Conservation (phyloP, 352 stramenopile species). For the Phytopythium mirpurense region DNA sequence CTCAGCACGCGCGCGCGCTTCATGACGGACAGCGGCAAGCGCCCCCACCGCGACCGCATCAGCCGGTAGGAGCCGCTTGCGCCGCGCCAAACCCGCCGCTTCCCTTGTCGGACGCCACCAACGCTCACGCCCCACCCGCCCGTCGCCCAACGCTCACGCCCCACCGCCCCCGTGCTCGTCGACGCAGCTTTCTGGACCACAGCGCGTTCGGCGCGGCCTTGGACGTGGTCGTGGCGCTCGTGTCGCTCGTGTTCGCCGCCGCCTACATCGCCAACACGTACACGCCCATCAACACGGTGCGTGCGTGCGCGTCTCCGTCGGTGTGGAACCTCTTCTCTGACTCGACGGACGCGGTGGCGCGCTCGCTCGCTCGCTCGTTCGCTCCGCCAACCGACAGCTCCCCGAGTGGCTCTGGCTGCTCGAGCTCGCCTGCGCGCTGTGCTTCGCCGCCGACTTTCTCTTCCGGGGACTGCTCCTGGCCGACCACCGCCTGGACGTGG, state of each 20-base stretch:
- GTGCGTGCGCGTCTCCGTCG: background rate
- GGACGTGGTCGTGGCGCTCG: conserved; percentile 51
- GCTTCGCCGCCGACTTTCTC: conserved; percentile 63
- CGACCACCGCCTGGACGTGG: conserved; percentile 55
- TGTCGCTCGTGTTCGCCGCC: conserved; percentile 53
- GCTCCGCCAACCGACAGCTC: conserved; percentile 27
- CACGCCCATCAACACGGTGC: conserved; percentile 50
- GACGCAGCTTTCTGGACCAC: conserved; percentile 68
- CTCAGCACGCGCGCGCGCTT: conserved; percentile 27
- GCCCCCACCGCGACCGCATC: conserved; percentile 33
- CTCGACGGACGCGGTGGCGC: no score
- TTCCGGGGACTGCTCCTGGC: conserved; percentile 73
- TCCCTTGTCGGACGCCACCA: no score
- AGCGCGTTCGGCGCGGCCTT: conserved; percentile 60
- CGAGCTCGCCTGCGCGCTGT: conserved; percentile 57
- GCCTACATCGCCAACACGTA: conserved; percentile 81
- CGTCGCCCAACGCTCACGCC: no score
- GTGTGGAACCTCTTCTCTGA: no score
- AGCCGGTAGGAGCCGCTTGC: no score
- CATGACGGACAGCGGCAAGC: conserved; percentile 16
- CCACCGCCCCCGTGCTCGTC: background rate
- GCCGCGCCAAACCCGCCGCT: no score
- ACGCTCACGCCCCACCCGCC: no score
- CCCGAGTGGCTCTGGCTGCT: conserved; percentile 59
- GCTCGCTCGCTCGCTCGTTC: no score